Percentiles rank a stretch among this genome's conserved stretches.
phyloP scores from a whole-genome alignment of 2,329 filamentous ascomycete genomes.

The Aspergillus felis region DNA sequence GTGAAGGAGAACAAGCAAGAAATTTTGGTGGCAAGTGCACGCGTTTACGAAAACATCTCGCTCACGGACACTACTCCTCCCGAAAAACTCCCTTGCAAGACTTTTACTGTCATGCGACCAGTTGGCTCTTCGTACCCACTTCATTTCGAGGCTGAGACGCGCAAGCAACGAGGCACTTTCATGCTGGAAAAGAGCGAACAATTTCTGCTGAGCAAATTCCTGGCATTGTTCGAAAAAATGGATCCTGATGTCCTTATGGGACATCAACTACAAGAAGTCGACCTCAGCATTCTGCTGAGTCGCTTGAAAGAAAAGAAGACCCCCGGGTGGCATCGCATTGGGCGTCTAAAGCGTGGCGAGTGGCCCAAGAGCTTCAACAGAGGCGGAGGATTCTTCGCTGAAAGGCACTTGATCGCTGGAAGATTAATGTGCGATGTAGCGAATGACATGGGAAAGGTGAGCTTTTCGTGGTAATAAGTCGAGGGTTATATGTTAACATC shows the following conservation, averaged over 20 bases:
- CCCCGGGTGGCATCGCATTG: conserved; percentile 90
- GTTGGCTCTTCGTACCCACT: conserved; percentile 71
- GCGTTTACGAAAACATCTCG: conserved; percentile 87
- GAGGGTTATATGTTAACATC: conserved; percentile 20
- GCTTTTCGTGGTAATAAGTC: neutral
- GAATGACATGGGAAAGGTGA: conserved; percentile 85
- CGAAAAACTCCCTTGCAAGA: conserved; percentile 82
- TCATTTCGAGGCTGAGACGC: conserved; percentile 76
- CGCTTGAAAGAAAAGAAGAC: conserved; percentile 87
- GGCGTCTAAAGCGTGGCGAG: conserved; percentile 72
- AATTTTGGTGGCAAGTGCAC: conserved; percentile 83
- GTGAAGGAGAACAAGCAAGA: conserved; percentile 94
- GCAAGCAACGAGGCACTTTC: conserved; percentile 71
- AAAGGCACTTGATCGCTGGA: conserved; percentile 83
- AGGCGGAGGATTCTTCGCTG: conserved; percentile 84
- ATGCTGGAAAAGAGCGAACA: conserved; percentile 79
- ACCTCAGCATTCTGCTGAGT: conserved; percentile 86
- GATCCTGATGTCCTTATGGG: conserved; percentile 94
- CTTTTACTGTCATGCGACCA: conserved; percentile 88
- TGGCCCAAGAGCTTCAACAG: conserved; percentile 89
- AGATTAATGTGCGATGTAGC: conserved; percentile 88
- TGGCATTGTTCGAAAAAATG: conserved; percentile 80
- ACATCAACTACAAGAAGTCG: conserved; percentile 94
- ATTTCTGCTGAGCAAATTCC: conserved; percentile 80
- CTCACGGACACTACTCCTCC: conserved; percentile 83